Conservation (phyloP, 768 basidiomycete species). For the Agaricus sinodeliciosus region DNA sequence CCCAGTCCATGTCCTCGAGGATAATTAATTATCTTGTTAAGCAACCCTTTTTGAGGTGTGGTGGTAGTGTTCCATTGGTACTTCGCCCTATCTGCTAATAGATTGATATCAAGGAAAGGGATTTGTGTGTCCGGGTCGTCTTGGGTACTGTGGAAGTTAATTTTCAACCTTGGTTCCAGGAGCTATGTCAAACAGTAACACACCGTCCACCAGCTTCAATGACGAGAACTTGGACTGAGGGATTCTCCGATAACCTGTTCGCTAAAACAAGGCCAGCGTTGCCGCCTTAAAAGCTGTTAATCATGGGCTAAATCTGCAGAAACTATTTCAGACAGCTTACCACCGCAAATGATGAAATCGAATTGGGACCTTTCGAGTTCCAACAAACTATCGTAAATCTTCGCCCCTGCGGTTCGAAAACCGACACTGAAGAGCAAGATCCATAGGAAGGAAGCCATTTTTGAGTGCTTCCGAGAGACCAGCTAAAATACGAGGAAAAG, state of each 20-base stretch:
- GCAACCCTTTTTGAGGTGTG: conserved; percentile 10
- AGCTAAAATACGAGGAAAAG: not conserved
- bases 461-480: not conserved
- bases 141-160: not conserved
- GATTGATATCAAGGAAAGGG: conserved; percentile 12
- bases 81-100: not conserved
- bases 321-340: not conserved
- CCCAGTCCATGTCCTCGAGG: conserved; percentile 13
- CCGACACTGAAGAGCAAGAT: not conserved
- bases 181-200: not conserved
- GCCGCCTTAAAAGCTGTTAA: conserved; percentile 18
- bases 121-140: conserved; percentile 12
- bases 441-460: not conserved
- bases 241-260: conserved; percentile 33
- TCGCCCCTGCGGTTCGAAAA: not conserved
- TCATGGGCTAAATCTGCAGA: no score
- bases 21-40: conserved; percentile 7
- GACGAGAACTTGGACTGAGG: conserved; percentile 29
- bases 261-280: conserved; percentile 41
- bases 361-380: not conserved
- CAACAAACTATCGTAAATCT: not conserved
- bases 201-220: conserved; percentile 30
- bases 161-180: not conserved
- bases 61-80: conserved; percentile 15
- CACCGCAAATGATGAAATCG: not conserved